Conservation (phyloP, 2,329 filamentous ascomycete genomes). For the Talaromyces piceae region DNA sequence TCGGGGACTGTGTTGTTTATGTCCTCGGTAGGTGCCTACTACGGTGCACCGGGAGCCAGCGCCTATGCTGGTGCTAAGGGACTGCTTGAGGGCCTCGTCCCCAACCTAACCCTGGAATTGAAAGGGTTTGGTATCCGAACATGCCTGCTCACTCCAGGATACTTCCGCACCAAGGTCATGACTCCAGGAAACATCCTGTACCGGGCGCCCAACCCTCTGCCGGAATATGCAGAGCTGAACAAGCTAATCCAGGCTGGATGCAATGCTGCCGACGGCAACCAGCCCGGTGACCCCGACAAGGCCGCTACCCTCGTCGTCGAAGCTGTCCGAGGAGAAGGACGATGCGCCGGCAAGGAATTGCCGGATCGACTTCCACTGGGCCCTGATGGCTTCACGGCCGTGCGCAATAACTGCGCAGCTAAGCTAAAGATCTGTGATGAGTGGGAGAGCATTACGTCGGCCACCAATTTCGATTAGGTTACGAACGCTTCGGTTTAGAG, state of each 20-base stretch:
- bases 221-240: slow-evolving; percentile 15
- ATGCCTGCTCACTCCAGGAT: slow-evolving; percentile 46
- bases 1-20: slow-evolving; percentile 39
- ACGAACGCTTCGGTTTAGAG: neutral
- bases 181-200: slow-evolving; percentile 16
- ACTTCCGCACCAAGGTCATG: slow-evolving; percentile 48
- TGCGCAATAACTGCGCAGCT: slow-evolving; percentile 8
- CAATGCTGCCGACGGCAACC: slow-evolving; percentile 4
- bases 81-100: slow-evolving; percentile 39
- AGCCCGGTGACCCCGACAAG: slow-evolving; percentile 18
- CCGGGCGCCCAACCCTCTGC: neutral
- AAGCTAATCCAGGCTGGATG: slow-evolving; percentile 14
- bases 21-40: slow-evolving; percentile 43
- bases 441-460: slow-evolving; percentile 8
- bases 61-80: slow-evolving; percentile 43
- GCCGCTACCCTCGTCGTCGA: slow-evolving; percentile 12
- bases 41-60: slow-evolving; percentile 24
- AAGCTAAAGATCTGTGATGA: slow-evolving; percentile 11
- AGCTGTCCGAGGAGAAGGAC: slow-evolving; percentile 12
- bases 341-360: slow-evolving; percentile 2
- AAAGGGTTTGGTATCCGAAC: slow-evolving; percentile 28
- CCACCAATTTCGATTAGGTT: neutral
- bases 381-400: slow-evolving; percentile 7
- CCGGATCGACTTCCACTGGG: slow-evolving; percentile 9
- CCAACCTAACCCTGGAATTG: slow-evolving; percentile 40